Base-by-base conservation (phyloP, 2,329 filamentous ascomycete genomes). In the Cordyceps cicadae region DNA sequence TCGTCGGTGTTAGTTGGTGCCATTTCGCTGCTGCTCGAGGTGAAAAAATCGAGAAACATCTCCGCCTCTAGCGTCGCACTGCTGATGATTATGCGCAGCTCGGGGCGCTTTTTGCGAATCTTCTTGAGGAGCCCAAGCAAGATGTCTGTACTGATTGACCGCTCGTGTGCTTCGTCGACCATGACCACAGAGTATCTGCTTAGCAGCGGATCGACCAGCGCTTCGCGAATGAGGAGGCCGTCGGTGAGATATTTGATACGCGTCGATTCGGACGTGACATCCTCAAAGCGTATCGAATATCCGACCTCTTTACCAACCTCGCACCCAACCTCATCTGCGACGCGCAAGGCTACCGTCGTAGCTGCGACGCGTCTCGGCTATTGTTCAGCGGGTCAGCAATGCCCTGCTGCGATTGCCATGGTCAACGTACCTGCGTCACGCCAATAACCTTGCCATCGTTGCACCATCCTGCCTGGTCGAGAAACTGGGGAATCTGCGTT, bases 101-200 rank as follows among this genome's bases (percentile, higher is more conserved):
- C 92, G 8, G 88, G 83, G 49, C 94, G 81, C 68, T 85, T 88
- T 71, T 85, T 90, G 59, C 85, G 77, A 55, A 99, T 93, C 72
- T 97, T 97, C 72, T 96, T 97, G 45, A 99, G 74, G 15, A 97
- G 77, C 92, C 94, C 93, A 3, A 99, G 81, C 8, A 97, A 79
- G 14, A 99, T 84, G 70, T 99, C 94, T 0, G 92, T 96, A 71
- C 90, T 95, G 62, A 97, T 82, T 54, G 92, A 96, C 59, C 94
- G 82, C 74, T 97, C 93, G 70, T 99, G 94, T 7, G 93, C 94
- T 75, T 97, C 93, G 70, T 99, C 94, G 8, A 99, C 89, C 91
- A 99, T 97, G 67, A 99, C 90, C 50, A 96, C 88, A 0, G 92
- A 95, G 71, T 99, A 99, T 12, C 91, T 84, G 21, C 90, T 94